Evolutionary conservation across 257 asterid species (phyloP).

Genomic region (Rehmannia glutinosa): DNA sequence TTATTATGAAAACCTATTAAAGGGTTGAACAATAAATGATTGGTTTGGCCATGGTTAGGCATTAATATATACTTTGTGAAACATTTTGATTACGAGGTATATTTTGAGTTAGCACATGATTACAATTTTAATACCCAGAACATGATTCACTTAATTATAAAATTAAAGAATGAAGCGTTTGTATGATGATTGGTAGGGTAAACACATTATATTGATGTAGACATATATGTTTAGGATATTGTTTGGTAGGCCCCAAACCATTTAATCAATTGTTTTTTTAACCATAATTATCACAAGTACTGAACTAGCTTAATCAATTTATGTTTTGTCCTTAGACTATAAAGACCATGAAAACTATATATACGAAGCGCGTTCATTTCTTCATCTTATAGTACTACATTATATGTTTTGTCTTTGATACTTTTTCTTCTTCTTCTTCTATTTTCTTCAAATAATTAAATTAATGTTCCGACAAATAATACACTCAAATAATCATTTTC

Average conservation of each 20-base stretch:
- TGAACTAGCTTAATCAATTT: neutral
- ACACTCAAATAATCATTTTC: neutral
- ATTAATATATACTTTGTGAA: neutral
- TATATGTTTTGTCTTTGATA: too few relatives aligned
- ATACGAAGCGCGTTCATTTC: too few relatives aligned
- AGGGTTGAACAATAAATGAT: neutral
- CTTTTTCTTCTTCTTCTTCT: neutral
- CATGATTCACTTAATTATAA: neutral
- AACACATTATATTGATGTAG: neutral
- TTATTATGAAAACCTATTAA: neutral
- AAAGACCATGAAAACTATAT: too few relatives aligned
- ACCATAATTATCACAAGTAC: neutral
- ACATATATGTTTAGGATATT: conserved; percentile 15
- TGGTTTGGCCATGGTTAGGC: neutral
- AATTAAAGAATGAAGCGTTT: neutral
- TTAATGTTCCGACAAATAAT: too few relatives aligned
- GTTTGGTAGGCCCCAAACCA: conserved; percentile 14
- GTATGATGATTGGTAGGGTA: neutral
- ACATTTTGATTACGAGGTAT: neutral
- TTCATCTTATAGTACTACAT: too few relatives aligned
- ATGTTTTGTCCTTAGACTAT: neutral
- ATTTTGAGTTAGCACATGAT: neutral
- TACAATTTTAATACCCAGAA: neutral
- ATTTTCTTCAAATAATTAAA: neutral
- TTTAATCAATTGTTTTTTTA: neutral